Evolutionary conservation across 2,329 filamentous ascomycete genomes (phyloP), one percentile per base, ranked within the genome.

Genomic region (Hypoxylon sp.): DNA sequence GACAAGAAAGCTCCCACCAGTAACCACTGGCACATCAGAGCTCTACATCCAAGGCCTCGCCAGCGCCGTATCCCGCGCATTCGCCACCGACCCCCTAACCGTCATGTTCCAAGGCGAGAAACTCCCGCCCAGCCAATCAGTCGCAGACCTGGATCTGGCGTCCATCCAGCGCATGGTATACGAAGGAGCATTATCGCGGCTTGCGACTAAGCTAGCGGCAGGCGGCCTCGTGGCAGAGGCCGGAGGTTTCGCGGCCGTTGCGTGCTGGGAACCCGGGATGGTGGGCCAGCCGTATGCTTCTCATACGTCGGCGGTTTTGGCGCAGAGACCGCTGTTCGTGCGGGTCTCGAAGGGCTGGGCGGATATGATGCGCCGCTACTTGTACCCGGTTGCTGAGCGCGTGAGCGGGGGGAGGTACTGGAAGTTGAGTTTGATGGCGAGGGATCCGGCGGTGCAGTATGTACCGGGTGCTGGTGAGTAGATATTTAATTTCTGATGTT

Each of bases 361-460:
- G n/a, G 52, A 32, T 34, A 5, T 69, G 17, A 58, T 48, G 61
- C 28, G 17, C 25, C 14, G 17, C 41, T 19, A 48, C 9, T 49
- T 73, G 55, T 52, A 57, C 13, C 71, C 67, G 2, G 23, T 70
- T 4, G 69, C 63, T 19, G 25, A 56, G 36, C 48, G 55, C 6
- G 60, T 66, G 43, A 68, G 68, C n/a, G 53, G 48, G 2, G 71
- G 69, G 7, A 32, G 61, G 17, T 69, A 62, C 43, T 72, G 69
- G 71, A 65, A 72, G 41, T 55, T 73, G 48, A 67, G 62, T n/a
- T 63, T 73, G 23, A 67, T 72, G 67, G 69, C 67, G 56, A 60
- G 69, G 60, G 69, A 72, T 48, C 69, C 68, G 14, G 66, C 1
- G 48, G 51, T 63, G 57, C 52, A 55, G 48, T 65, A 71, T 55